A percentile compares a stretch with the other conserved stretches of the same genome.
Conservation (phyloP, 176 grass and related monocot species). For the Olyra latifolia region DNA sequence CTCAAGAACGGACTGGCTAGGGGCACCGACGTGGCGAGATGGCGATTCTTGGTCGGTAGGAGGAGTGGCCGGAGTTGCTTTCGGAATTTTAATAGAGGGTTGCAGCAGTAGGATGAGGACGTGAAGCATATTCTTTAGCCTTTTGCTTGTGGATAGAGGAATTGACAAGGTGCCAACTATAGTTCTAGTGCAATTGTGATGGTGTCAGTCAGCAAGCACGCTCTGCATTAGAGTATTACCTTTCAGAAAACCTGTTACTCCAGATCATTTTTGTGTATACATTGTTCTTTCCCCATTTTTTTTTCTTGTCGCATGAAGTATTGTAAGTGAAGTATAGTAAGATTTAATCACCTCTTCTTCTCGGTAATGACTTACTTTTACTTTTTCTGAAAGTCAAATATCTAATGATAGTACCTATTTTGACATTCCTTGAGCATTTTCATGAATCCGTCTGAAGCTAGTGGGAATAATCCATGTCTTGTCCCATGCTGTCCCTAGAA, state of each 20-base stretch:
- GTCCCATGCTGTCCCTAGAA: not conserved
- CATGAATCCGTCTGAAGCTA: not conserved
- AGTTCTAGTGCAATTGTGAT: not conserved
- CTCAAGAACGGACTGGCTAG: not conserved
- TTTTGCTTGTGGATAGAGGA: conserved; percentile 45
- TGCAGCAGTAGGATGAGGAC: conserved; percentile 35
- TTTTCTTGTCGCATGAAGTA: conserved; percentile 1
- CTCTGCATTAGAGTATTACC: conserved; percentile 24
- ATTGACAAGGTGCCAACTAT: conserved; percentile 11
- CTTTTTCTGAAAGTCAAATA: not conserved
- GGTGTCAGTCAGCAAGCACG: conserved; percentile 19
- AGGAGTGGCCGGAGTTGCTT: conserved; percentile 31
- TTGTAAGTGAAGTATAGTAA: not conserved
- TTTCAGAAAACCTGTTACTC: conserved; percentile 1
- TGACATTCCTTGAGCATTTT: not conserved
- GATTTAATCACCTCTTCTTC: not conserved
- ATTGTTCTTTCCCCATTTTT: not conserved
- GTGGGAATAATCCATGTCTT: not conserved
- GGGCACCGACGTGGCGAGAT: not conserved
- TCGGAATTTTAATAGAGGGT: conserved; percentile 41
- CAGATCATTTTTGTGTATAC: conserved; percentile 20
- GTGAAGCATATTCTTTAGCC: conserved; percentile 33
- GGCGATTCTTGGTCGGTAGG: conserved; percentile 23
- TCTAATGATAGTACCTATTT: not conserved
- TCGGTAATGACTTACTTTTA: not conserved